A percentile compares a stretch with the other conserved stretches of the same genome.
Evolutionary conservation across 1,284 basidiomycete genomes (phyloP).

Genomic region (Fomes fomentarius): DNA sequence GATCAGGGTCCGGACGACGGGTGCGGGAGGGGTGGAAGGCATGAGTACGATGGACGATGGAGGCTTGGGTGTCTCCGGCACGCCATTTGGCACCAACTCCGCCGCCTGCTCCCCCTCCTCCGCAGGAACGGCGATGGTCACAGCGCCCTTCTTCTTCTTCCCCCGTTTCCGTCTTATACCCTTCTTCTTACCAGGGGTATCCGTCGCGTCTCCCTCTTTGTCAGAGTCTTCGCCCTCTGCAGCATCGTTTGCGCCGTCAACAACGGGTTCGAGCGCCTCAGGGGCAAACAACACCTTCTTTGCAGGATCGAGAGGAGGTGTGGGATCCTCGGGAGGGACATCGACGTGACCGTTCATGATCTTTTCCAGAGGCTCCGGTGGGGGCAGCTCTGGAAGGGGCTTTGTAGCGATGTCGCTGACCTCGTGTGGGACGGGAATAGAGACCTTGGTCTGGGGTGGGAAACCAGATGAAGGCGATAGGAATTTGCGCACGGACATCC

Average conservation of each 20-base stretch:
- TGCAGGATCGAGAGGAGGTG: too few species aligned
- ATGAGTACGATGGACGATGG: slow-evolving; percentile 31
- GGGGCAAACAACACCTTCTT: slow-evolving; percentile 24
- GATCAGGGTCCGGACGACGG: slow-evolving; percentile 46
- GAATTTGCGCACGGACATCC: slow-evolving; percentile 20
- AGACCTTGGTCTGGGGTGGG: neutral
- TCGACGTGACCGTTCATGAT: slow-evolving; percentile 6
- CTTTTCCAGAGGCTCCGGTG: neutral
- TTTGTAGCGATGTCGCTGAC: slow-evolving; percentile 4
- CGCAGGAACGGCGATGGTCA: slow-evolving; percentile 20
- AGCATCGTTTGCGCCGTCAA: slow-evolving; percentile 37
- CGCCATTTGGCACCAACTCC: slow-evolving; percentile 31
- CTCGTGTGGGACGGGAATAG: slow-evolving; percentile 1
- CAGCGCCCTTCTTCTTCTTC: slow-evolving; percentile 48
- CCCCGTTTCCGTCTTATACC: slow-evolving; percentile 40
- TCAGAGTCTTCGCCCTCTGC: slow-evolving; percentile 59
- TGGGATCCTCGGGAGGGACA: neutral
- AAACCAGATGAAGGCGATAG: neutral
- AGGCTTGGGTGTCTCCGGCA: slow-evolving; percentile 7
- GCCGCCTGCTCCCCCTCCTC: slow-evolving; percentile 32
- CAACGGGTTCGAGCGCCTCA: slow-evolving; percentile 11
- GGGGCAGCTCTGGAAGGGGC: neutral
- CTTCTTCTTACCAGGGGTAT: slow-evolving; percentile 50
- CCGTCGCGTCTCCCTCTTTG: slow-evolving; percentile 54
- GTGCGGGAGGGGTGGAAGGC: slow-evolving; percentile 30